Conservation (phyloP, 2,329 filamentous ascomycete genomes). For the Verticillium dahliae region DNA sequence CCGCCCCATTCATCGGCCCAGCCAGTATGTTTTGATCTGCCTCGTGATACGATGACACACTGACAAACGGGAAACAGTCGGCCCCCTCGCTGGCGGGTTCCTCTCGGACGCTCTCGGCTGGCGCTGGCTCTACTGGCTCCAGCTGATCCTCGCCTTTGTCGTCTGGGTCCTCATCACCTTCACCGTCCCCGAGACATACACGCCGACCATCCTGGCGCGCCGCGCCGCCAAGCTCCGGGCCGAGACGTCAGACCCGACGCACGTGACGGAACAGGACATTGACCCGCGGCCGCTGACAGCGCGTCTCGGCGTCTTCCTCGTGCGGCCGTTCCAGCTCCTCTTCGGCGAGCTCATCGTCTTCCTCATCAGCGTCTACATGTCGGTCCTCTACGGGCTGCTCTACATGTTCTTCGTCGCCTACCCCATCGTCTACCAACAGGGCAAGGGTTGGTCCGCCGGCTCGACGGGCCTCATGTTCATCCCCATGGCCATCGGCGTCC, state of each 20-base stretch:
- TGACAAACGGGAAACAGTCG: constrained; percentile 31
- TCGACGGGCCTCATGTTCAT: constrained; percentile 84
- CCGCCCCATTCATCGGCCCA: constrained; percentile 76
- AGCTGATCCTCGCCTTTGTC: constrained; percentile 65
- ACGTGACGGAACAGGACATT: constrained; percentile 76
- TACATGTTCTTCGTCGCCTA: constrained; percentile 75
- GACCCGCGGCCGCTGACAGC: constrained; percentile 64
- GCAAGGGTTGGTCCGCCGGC: constrained; percentile 70
- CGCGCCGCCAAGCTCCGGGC: constrained; percentile 68
- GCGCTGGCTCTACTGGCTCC: constrained; percentile 85
- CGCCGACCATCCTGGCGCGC: constrained; percentile 65
- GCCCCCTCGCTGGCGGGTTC: constrained; percentile 71
- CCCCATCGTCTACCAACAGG: constrained; percentile 66
- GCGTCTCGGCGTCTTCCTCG: constrained; percentile 64
- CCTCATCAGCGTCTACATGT: constrained; percentile 80
- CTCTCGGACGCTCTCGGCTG: constrained; percentile 64
- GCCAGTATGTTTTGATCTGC: constrained; percentile 39
- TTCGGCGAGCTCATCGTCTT: constrained; percentile 82
- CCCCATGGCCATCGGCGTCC: constrained; percentile 69
- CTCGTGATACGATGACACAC: neutral
- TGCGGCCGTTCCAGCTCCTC: constrained; percentile 79
- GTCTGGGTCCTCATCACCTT: constrained; percentile 75
- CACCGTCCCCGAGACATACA: constrained; percentile 86
- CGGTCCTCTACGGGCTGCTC: constrained; percentile 66
- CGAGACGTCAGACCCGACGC: constrained; percentile 57